A percentile compares a stretch with the other conserved stretches of the same genome.
Evolutionary conservation across 768 basidiomycete genomes (phyloP).

Genomic region (Mycena vitilis): DNA sequence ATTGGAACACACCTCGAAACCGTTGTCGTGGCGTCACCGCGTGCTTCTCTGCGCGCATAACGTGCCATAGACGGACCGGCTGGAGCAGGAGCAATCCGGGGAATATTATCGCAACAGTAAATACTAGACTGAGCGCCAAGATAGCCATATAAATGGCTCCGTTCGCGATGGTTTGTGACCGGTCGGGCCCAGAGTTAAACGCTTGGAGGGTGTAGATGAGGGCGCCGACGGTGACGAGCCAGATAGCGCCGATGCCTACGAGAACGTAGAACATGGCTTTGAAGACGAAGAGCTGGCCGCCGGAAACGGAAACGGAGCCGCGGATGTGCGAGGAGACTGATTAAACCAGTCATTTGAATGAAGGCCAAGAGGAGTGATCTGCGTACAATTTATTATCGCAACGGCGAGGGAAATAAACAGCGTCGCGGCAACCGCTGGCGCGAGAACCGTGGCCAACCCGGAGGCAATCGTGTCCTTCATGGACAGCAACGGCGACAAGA

Average conservation of each 20-base stretch:
- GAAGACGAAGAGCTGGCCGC: conserved; percentile 68
- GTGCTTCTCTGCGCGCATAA: conserved; percentile 64
- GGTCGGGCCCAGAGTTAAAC: conserved; percentile 54
- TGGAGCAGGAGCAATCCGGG: conserved; percentile 83
- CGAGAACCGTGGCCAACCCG: conserved; percentile 75
- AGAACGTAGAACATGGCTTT: conserved; percentile 73
- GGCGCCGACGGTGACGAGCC: conserved; percentile 76
- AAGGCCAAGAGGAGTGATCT: not conserved
- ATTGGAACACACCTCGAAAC: conserved; percentile 70
- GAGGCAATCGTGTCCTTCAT: conserved; percentile 60
- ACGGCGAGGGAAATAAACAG: conserved; percentile 70
- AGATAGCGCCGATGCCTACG: conserved; percentile 63
- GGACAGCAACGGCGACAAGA: conserved; percentile 65
- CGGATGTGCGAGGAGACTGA: conserved; percentile 66
- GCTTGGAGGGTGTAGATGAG: conserved; percentile 75
- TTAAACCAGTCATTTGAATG: not conserved
- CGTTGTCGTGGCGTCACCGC: conserved; percentile 82
- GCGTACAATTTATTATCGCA: conserved; percentile 66
- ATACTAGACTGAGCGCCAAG: conserved; percentile 65
- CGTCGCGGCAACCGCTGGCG: conserved; percentile 70
- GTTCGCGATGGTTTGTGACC: conserved; percentile 64
- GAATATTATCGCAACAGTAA: conserved; percentile 75
- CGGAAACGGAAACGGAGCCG: conserved; percentile 72
- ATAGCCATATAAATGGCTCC: conserved; percentile 80
- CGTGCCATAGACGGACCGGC: conserved; percentile 69